A percentile compares a stretch with the other conserved stretches of the same genome.
Conservation (phyloP, 352 stramenopile genomes). For the Globisporangium takayamanum region DNA sequence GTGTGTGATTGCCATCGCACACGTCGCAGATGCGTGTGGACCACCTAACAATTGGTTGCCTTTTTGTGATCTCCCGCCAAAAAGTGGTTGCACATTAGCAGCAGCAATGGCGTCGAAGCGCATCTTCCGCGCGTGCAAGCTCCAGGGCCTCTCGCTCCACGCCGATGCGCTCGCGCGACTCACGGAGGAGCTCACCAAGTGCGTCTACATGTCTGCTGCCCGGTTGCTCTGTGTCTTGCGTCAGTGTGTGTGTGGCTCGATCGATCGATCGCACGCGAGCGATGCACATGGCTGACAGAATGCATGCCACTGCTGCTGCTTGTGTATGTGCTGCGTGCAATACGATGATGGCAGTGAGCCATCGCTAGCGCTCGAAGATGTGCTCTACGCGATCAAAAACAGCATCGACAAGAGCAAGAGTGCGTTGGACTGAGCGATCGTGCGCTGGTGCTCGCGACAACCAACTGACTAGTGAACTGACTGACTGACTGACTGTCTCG, state of each 20-base stretch:
- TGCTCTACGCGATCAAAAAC: constrained; percentile 86
- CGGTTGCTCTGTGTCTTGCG: background rate
- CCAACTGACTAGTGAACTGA: background rate
- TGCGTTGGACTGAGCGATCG: constrained; percentile 18
- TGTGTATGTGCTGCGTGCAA: background rate
- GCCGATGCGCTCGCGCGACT: constrained; percentile 60
- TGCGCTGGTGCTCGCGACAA: background rate
- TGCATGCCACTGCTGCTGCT: too few species aligned
- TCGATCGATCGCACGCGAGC: background rate
- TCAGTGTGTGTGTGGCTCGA: background rate
- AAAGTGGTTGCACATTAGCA: background rate
- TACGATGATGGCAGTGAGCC: constrained; percentile 34
- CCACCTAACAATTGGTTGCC: too few species aligned
- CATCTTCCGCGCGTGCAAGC: constrained; percentile 79
- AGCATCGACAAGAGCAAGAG: constrained; percentile 86
- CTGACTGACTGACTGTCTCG: background rate
- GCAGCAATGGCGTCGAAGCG: constrained; percentile 58
- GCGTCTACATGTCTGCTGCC: background rate
- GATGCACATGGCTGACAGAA: background rate
- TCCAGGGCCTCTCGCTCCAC: constrained; percentile 77
- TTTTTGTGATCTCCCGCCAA: too few species aligned
- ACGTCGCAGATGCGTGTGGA: background rate
- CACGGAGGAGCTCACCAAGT: constrained; percentile 63
- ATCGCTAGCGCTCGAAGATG: constrained; percentile 71
- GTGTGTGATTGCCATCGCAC: background rate